Evolutionary conservation across 2,329 filamentous ascomycete species (phyloP).

Genomic region (Anisogramma anomala): DNA sequence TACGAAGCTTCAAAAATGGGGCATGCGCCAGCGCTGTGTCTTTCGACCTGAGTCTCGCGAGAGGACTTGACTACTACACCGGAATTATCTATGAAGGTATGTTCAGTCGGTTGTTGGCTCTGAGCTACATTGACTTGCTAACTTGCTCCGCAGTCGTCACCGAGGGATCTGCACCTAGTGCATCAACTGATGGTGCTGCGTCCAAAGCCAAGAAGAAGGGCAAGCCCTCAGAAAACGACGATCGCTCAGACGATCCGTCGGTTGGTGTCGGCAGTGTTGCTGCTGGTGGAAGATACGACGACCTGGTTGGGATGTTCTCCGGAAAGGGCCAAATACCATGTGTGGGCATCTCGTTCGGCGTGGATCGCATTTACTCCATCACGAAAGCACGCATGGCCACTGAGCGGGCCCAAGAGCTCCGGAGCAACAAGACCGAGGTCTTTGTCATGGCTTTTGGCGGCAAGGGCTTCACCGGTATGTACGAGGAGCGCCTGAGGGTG

Average conservation of each 20-base stretch:
- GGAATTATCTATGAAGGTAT: constrained; percentile 23
- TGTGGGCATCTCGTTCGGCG: constrained; percentile 80
- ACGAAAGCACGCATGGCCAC: constrained; percentile 62
- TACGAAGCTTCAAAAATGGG: constrained; percentile 59
- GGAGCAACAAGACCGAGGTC: constrained; percentile 65
- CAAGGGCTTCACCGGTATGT: constrained; percentile 68
- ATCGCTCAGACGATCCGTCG: constrained; percentile 66
- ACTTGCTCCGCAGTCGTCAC: constrained; percentile 8
- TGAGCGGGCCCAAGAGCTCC: constrained; percentile 34
- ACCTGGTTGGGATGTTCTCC: constrained; percentile 75
- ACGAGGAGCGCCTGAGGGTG: constrained; percentile 75
- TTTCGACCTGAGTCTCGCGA: constrained; percentile 80
- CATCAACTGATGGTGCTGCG: constrained; percentile 25
- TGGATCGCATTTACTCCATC: constrained; percentile 85
- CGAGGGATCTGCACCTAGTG: constrained; percentile 23
- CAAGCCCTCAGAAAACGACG: constrained; percentile 43
- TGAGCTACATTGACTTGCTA: not conserved
- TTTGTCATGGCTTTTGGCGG: constrained; percentile 93
- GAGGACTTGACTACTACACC: constrained; percentile 77
- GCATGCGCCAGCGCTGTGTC: constrained; percentile 54
- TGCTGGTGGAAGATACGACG: constrained; percentile 77
- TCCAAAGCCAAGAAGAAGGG: constrained; percentile 38
- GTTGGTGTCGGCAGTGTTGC: constrained; percentile 79
- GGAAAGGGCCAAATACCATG: constrained; percentile 71
- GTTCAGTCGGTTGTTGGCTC: constrained; percentile 1